Evolutionary conservation across 108 stramenopile species (phyloP), one percentile per base, ranked within the genome.

Genomic region (Conticribra weissflogii): DNA sequence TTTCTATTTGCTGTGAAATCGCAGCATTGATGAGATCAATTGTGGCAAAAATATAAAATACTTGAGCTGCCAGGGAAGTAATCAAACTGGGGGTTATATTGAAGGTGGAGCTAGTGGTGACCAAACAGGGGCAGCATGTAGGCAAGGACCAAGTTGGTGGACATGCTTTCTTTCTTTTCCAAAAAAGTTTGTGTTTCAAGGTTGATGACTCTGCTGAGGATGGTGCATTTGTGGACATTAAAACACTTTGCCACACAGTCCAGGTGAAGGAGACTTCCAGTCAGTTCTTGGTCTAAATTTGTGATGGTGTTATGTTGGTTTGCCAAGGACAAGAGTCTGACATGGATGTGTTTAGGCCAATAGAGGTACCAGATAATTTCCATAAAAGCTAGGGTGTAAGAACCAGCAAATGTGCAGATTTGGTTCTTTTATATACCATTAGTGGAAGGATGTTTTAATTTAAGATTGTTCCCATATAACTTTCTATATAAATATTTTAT

Each of bases 91-190:
- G 73, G 71, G 18, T 53, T 65, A 19, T 58, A 71, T 23, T 45
- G 53, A 18, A 60, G 63, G 15, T 19, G 44, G 3, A 55, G 77
- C 51, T 72, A 36, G 18, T 72, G 67, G 17, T 46, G 21, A 23
- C 74, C 83, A 33, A 84, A 86, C 48, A 82, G 73, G 45, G 71
- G 78, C 5, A 87, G 78, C 17, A 84, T 78, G 54, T 76, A 80
- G 8, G 78, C 78, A 0, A 74, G 76, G 16, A 72, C 80, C 3
- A 47, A 30, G 46, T 54, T 27, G 48, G 59, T 50, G 17, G 53
- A 32, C 14, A 81, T 80, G 25, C 77, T 62, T 25, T 59, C 68
- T 53, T 70, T 59, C 2, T 51, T 22, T 28, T 70, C 68, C 68
- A 48, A 70, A 28, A 70, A 60, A n/a, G n/a, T n/a, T 18, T 48